These are phyloP conservation scores for Leavenworthia alabamica DNA, from an alignment of 345 rosid genomes.

Conservation along the genomic window DNA sequence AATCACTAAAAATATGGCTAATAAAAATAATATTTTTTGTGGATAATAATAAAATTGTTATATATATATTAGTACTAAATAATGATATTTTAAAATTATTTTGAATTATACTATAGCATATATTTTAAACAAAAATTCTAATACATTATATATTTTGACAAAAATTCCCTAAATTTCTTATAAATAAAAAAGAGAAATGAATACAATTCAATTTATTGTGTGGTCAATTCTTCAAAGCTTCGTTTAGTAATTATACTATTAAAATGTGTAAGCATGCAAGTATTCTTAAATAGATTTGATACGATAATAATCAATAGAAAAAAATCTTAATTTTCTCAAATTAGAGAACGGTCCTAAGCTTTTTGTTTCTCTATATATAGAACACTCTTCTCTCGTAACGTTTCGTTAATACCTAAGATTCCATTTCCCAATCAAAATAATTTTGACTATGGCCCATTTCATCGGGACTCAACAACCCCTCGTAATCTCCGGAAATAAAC, in stretches of 20 bases:
- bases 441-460: conserved; percentile 43
- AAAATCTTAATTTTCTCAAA: not conserved
- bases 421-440: too few species aligned
- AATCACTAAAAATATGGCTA: too few species aligned
- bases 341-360: not conserved
- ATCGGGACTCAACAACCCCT: conserved; percentile 23
- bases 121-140: too few species aligned
- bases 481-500: conserved; percentile 44
- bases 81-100: too few species aligned
- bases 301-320: not conserved
- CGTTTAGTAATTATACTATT: not conserved
- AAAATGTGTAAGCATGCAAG: not conserved
- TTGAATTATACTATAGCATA: too few species aligned
- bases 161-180: too few species aligned
- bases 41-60: too few species aligned
- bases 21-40: too few species aligned
- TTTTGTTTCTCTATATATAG: not conserved
- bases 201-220: not conserved
- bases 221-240: not conserved
- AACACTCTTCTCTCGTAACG: not conserved
- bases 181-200: too few species aligned
- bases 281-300: not conserved
- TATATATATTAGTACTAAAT: too few species aligned
- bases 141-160: too few species aligned
- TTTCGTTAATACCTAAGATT: conserved; percentile 1